These are phyloP conservation scores for Candida berthetii DNA, from an alignment of 805 yeast species.

Conservation along the genomic window DNA sequence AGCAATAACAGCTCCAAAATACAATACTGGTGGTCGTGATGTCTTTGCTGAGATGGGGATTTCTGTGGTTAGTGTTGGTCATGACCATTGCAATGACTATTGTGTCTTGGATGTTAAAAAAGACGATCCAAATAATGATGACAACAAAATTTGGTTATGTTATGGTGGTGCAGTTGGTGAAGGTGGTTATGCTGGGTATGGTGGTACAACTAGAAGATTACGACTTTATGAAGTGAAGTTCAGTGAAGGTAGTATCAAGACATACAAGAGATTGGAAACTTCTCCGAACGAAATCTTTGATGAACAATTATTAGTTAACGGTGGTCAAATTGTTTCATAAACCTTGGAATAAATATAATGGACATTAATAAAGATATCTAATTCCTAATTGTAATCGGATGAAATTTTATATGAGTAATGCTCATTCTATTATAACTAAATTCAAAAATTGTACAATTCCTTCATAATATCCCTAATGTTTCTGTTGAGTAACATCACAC, in stretches of 20 bases:
- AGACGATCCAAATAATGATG: slow-evolving; percentile 7
- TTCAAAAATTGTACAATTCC: slow-evolving; percentile 8
- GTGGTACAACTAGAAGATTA: slow-evolving; percentile 76
- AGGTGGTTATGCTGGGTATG: slow-evolving; percentile 95
- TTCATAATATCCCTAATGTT: slow-evolving; percentile 28
- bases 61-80: slow-evolving; percentile 76
- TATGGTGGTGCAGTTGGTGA: slow-evolving; percentile 93
- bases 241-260: slow-evolving; percentile 30
- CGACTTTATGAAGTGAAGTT: slow-evolving; percentile 66
- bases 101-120: slow-evolving; percentile 56
- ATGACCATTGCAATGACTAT: slow-evolving; percentile 93
- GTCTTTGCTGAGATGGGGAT: slow-evolving; percentile 64
- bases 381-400: not conserved
- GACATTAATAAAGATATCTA: not conserved
- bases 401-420: not conserved
- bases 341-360: not conserved
- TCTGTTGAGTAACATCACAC: slow-evolving; percentile 26
- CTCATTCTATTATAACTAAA: slow-evolving; percentile 1
- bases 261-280: slow-evolving; percentile 73
- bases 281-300: slow-evolving; percentile 40
- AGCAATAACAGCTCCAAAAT: slow-evolving; percentile 70
- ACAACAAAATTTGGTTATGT: slow-evolving; percentile 64
- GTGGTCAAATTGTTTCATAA: slow-evolving; percentile 5
- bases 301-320: slow-evolving; percentile 30
- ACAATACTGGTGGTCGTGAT: slow-evolving; percentile 61